Conservation (phyloP, 2,329 filamentous ascomycete species). For the Hyphodiscus sp. region DNA sequence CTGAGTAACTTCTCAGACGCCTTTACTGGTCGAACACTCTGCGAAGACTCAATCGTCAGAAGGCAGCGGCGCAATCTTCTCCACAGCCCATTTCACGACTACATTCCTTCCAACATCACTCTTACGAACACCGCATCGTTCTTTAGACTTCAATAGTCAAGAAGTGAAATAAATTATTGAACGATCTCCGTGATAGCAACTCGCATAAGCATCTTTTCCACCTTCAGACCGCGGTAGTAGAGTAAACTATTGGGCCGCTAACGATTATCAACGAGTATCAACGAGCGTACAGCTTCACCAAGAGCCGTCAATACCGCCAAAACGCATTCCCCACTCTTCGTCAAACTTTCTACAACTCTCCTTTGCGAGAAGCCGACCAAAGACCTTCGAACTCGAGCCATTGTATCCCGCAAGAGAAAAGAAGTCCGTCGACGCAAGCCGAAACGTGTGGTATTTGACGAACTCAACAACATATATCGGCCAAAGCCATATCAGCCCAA, state of each 20-base stretch:
- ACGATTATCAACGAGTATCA: constrained; percentile 1
- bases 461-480: constrained; percentile 38
- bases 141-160: background rate
- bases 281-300: constrained; percentile 10
- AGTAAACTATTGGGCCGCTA: background rate
- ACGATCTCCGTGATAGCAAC: background rate
- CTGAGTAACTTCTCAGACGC: constrained; percentile 43
- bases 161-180: background rate
- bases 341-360: constrained; percentile 45
- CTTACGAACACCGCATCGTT: background rate
- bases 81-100: constrained; percentile 7
- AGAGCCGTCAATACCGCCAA: constrained; percentile 42
- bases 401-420: constrained; percentile 28
- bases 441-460: constrained; percentile 35
- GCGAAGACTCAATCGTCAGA: constrained; percentile 32
- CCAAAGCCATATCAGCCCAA: constrained; percentile 37
- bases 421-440: constrained; percentile 30
- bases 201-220: background rate
- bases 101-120: background rate
- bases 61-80: constrained; percentile 23
- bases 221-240: background rate
- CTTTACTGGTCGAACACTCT: constrained; percentile 51
- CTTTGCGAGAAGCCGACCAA: constrained; percentile 33
- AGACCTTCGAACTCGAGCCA: constrained; percentile 24
- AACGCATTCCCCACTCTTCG: constrained; percentile 66